Base-by-base conservation (phyloP, 2,329 filamentous ascomycete genomes). In the Sarocladiaceae sp. region DNA sequence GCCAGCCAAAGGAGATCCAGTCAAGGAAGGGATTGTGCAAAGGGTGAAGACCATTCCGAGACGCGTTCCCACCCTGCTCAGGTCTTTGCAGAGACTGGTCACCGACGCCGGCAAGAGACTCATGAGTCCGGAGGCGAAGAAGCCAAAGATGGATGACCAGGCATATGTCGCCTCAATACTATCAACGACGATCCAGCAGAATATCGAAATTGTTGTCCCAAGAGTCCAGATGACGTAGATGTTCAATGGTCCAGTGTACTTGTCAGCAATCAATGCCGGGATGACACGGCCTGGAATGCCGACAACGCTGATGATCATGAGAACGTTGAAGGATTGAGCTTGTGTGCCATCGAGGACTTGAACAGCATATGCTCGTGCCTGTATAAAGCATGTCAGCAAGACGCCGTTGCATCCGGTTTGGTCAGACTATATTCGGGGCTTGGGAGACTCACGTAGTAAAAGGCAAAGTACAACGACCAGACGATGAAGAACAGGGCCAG, bases 61-160 rank as follows among this genome's bases (percentile, higher is more conserved):
- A 6, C 76, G 62, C 2, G 73, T 72, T 0, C 78, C 78, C 3
- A 68, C 64, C 55, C 77, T 78, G 11, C 66, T 61, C 48, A 75
- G 55, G 50, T 81, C 76, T 3, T 65, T 66, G 3, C 71, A 76
- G 45, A 82, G 58, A 20, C 73, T 53, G 1, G 58, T 60, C 11
- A 58, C 50, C 5, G 60, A 58, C 0, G 81, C 78, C 0, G 83
- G 82, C 52, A 86, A 85, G 10, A 88, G 57, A 6, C 73, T 73
- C 60, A 86, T 82, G 37, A 86, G 75, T 0, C 71, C 79, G 0
- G 80, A 81, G 0, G 73, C 78, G 2, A 73, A 73, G 39, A 85
- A 67, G 1, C 85, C 85, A 54, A 83, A 85, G 45, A 82, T 68
- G 0, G 70, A 64, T 0, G 76, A 65, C 71, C 84, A 88, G 1